A percentile compares a stretch with the other conserved stretches of the same genome.
These are phyloP conservation scores for Hemileccinum impolitum DNA, from an alignment of 768 basidiomycete genomes.

Conservation along the genomic window DNA sequence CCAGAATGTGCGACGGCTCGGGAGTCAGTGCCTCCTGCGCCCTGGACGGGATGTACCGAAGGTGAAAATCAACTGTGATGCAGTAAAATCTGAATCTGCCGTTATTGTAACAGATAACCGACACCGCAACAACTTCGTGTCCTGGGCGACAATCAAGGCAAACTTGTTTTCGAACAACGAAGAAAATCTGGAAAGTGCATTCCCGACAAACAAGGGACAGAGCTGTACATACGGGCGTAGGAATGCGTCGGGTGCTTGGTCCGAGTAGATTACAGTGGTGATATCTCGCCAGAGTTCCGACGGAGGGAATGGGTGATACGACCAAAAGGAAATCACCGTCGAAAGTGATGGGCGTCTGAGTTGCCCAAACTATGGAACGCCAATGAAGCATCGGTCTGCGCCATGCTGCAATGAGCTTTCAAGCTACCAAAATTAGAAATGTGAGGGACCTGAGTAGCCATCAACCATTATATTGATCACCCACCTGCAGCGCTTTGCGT, in stretches of 20 bases:
- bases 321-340: too few species aligned
- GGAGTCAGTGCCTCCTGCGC: not conserved
- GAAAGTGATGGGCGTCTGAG: too few species aligned
- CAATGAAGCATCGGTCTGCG: too few species aligned
- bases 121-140: not conserved
- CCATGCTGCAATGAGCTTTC: too few species aligned
- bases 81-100: conserved; percentile 10
- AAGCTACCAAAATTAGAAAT: too few species aligned
- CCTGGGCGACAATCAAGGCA: not conserved
- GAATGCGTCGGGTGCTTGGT: not conserved
- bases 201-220: not conserved
- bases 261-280: not conserved
- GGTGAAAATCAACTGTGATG: conserved; percentile 2
- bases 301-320: not conserved
- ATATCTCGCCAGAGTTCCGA: too few species aligned
- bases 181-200: not conserved
- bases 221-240: not conserved
- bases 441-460: too few species aligned
- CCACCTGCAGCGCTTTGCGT: too few species aligned
- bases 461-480: too few species aligned
- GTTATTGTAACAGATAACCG: not conserved
- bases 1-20: conserved; percentile 11
- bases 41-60: conserved; percentile 3
- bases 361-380: too few species aligned
- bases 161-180: not conserved